Evolutionary conservation across 2,329 filamentous ascomycete species (phyloP), one percentile per base, ranked within the genome.

Genomic region (Dactylellina haptotyla): DNA sequence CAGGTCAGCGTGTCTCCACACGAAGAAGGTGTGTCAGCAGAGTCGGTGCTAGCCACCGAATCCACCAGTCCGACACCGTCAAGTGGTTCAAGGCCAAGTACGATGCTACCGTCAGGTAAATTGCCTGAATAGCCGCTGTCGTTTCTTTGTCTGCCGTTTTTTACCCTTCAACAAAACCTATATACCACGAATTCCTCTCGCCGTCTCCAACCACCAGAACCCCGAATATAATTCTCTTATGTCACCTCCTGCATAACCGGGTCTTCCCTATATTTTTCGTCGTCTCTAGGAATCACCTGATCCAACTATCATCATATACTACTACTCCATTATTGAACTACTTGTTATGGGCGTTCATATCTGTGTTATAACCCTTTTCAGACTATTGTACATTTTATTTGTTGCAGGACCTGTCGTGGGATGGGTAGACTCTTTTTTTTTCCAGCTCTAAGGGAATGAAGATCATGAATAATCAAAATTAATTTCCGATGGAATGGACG

Each of bases 51-150:
- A 87, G 84, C 84, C 95, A 99, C 91, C 88, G 89, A 82, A 97
- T 99, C 89, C 92, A 88, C 89, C 90, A 93, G 82, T 85, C 88
- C 78, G 95, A 99, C 89, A 97, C 93, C 81, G 85, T 98, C 86
- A 96, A 93, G 87, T 99, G 95, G 95, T 99, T 90, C 88, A 91
- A 91, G 87, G 71, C 77, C 76, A 78, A 78, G 75, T 79, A 77
- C 89, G 93, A 98, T 83, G 95, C 94, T 83, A 98, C 98, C 83
- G 92, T 99, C 86, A 90, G 95, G 87, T 98, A 96, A 92, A 89
- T 43, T 39, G 43, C 39, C 23, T 50, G 53, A n/a, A 25, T 50
- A 37, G 56, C 53, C 20, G 53, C 12, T 58, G 32, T 37, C 46
- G 41, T 67, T 58, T 37, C 18, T 43, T 66, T 20, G 58, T 46